Evolutionary conservation across 192 early-diverging fungal species (phyloP).

Genomic region (Backusella parvicylindrica): DNA sequence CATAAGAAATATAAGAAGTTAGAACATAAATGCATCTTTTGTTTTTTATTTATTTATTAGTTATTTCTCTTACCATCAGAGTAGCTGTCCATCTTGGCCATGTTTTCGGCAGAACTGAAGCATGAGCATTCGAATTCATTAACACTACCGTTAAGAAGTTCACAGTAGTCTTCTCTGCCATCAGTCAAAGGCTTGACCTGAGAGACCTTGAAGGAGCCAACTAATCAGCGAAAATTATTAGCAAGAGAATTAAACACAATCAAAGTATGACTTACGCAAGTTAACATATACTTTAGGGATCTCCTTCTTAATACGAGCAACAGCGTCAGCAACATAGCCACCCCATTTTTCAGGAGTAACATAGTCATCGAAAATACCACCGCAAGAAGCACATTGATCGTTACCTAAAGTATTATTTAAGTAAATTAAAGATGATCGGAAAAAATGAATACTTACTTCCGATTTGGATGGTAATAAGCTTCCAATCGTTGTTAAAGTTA

Average conservation of each 20-base stretch:
- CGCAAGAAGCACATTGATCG: conserved; percentile 20
- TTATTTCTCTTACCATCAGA: conserved; percentile 9
- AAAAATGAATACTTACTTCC: conserved; percentile 9
- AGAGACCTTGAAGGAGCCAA: conserved; percentile 21
- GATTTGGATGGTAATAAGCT: conserved; percentile 20
- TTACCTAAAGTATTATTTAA: conserved; percentile 8
- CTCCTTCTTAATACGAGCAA: conserved; percentile 8
- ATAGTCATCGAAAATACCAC: background rate
- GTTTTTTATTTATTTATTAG: background rate
- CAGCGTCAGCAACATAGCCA: conserved; percentile 6
- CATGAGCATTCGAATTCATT: conserved; percentile 19
- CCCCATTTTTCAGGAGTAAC: conserved; percentile 1
- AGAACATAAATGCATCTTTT: background rate
- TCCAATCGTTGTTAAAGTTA: conserved; percentile 7
- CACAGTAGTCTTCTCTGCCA: conserved; percentile 9
- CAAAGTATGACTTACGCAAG: conserved; percentile 10
- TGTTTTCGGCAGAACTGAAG: background rate
- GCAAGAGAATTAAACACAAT: background rate
- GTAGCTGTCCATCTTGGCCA: conserved; percentile 8
- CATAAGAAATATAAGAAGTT: background rate
- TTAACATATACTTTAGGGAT: conserved; percentile 17
- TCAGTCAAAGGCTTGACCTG: conserved; percentile 19
- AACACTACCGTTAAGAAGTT: background rate
- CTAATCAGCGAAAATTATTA: background rate
- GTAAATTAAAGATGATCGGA: background rate